A percentile compares a stretch with the other conserved stretches of the same genome.
phyloP scores from a whole-genome alignment of 768 basidiomycete species.

The Mycena vitilis region DNA sequence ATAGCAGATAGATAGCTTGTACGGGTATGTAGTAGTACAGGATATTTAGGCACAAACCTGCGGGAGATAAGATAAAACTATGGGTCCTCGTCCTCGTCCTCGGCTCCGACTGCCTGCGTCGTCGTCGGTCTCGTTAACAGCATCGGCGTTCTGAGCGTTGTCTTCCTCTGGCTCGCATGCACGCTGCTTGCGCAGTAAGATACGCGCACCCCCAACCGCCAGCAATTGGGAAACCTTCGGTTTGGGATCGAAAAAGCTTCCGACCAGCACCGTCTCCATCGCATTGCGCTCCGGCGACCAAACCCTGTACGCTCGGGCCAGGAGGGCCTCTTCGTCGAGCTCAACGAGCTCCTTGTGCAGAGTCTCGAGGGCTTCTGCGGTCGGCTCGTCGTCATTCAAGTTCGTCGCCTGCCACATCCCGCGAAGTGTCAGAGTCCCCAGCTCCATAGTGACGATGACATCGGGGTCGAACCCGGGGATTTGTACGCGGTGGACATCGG shows the following conservation, averaged over 20 bases:
- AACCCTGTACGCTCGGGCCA: conserved; percentile 4
- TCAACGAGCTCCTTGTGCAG: conserved; percentile 16
- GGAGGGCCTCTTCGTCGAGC: conserved; percentile 19
- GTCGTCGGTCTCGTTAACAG: too few relatives aligned
- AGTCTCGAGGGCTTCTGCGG: conserved; percentile 7
- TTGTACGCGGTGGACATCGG: too few relatives aligned
- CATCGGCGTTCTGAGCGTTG: too few relatives aligned
- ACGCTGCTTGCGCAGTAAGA: too few relatives aligned
- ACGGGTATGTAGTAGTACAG: too few relatives aligned
- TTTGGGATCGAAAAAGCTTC: conserved; percentile 14
- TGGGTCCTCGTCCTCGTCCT: too few relatives aligned
- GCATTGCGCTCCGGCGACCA: conserved; percentile 8
- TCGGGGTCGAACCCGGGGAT: background rate
- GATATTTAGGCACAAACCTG: too few relatives aligned
- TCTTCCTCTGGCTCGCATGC: too few relatives aligned
- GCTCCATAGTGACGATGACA: background rate
- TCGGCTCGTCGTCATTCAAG: background rate
- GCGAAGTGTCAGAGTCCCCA: conserved; percentile 14
- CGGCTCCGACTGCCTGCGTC: too few relatives aligned
- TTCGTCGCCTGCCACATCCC: conserved; percentile 20
- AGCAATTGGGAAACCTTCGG: conserved; percentile 1
- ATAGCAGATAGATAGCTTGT: too few relatives aligned
- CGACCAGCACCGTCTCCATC: conserved; percentile 10
- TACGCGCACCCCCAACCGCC: conserved; percentile 24
- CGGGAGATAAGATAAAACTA: too few relatives aligned